phyloP scores from a whole-genome alignment of 2,329 filamentous ascomycete genomes.

The Trichoderma sp. region DNA sequence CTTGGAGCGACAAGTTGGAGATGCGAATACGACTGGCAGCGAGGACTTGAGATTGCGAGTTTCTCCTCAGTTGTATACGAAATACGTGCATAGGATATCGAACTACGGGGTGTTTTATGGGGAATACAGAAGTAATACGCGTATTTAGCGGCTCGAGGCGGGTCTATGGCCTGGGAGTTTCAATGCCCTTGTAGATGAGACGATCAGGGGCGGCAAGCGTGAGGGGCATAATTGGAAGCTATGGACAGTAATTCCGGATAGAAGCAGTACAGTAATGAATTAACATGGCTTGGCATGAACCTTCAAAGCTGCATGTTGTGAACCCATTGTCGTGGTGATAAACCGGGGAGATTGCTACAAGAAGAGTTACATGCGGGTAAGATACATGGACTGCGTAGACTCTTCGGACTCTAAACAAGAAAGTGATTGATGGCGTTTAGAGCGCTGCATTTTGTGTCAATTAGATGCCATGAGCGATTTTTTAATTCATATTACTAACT shows the following conservation, averaged over 20 bases:
- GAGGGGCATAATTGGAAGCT: not conserved
- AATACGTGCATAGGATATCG: not conserved
- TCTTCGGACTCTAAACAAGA: not conserved
- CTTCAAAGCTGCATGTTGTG: not conserved
- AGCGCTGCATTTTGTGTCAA: not conserved
- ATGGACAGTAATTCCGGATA: not conserved
- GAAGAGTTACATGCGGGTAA: not conserved
- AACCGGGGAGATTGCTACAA: not conserved
- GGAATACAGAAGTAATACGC: not conserved
- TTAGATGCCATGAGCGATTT: not conserved
- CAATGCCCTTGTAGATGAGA: not conserved
- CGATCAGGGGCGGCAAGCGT: not conserved
- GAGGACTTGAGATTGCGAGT: not conserved
- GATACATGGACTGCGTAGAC: not conserved
- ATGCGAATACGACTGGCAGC: slow-evolving; percentile 1
- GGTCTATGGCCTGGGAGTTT: not conserved
- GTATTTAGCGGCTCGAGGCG: not conserved
- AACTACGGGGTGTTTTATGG: not conserved
- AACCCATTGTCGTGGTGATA: not conserved
- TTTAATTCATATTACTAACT: not conserved
- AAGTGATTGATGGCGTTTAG: not conserved
- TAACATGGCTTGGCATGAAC: not conserved
- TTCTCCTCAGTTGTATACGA: not conserved
- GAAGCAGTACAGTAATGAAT: not conserved
- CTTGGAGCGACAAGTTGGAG: not conserved